Base-by-base conservation (phyloP, 2,329 filamentous ascomycete genomes). In the Ceratocystis papillata region DNA sequence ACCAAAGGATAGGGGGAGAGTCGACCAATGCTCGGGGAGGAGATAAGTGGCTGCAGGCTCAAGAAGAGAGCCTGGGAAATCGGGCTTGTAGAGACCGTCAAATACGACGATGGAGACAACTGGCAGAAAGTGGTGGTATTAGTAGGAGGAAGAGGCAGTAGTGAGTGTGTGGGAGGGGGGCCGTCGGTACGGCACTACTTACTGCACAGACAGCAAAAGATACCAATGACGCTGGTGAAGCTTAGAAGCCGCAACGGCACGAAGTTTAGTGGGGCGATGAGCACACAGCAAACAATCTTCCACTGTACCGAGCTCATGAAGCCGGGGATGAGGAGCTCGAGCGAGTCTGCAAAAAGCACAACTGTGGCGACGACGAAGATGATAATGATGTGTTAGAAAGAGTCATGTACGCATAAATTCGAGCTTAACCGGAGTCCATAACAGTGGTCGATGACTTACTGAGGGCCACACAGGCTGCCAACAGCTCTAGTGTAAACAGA, bases 221-320 rank as follows among this genome's bases (percentile, higher is more conserved):
- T 96, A n/a, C 93, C 93, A 69, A 97, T 78, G 67, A 97, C 86
- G 73, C 90, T 96, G 30, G 90, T 96, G 72, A 96, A 90, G 71
- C 90, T 96, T 68, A 99, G 77, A 65, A 92, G 79, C 44, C 90
- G 84, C 68, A 97, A 77, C 0, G 94, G 93, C 44, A 95, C 77
- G 73, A 96, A 95, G 72, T 88, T 90, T 64, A 97, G 79, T 12
- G 91, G 89, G 67, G 95, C 79, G 70, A 97, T 79, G 65, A 96
- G 78, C 20, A 90, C 68, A 17, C 89, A 87, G 74, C 91, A 95
- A 37, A 96, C 75, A 41, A 93, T 79, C 76, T 97, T 97, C 92
- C 93, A 97, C 68, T 84, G 78, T 0, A 83, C 80, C 4, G 88
- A 77, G 60, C 82, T 84, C 59, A 82, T 72, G 69, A 88, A 76